phyloP scores from a whole-genome alignment of 495 filamentous ascomycete genomes.

The Lepidopterella palustris region DNA sequence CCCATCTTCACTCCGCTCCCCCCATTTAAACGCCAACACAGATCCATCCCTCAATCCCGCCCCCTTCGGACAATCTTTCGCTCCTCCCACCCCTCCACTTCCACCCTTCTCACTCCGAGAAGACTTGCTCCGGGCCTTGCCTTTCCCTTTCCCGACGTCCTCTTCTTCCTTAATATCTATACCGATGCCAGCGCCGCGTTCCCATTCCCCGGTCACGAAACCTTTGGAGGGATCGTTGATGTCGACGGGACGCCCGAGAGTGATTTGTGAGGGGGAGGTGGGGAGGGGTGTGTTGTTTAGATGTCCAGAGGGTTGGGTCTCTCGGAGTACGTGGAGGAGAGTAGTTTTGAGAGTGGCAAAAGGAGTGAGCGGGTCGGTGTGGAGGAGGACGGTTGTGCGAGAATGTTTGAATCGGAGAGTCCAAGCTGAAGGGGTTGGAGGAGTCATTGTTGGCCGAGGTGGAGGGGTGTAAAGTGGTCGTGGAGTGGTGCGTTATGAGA shows the following conservation, averaged over 20 bases:
- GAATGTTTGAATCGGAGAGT: slow-evolving; percentile 75
- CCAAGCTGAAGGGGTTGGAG: slow-evolving; percentile 41
- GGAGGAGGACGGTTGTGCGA: slow-evolving; percentile 69
- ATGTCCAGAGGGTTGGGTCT: slow-evolving; percentile 22
- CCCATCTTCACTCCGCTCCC: slow-evolving; percentile 24
- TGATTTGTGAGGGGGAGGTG: slow-evolving; percentile 42
- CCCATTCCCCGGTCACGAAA: slow-evolving; percentile 45
- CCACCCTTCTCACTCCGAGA: slow-evolving; percentile 22
- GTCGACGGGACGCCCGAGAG: slow-evolving; percentile 51
- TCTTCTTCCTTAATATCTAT: slow-evolving; percentile 26
- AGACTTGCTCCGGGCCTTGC: slow-evolving; percentile 30
- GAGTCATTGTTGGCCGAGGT: slow-evolving; percentile 22
- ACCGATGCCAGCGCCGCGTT: slow-evolving; percentile 17
- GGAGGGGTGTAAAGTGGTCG: background rate
- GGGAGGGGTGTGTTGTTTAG: slow-evolving; percentile 39
- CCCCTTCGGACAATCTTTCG: slow-evolving; percentile 43
- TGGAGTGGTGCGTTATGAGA: slow-evolving; percentile 1
- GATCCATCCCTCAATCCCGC: slow-evolving; percentile 51
- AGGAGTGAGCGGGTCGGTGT: slow-evolving; percentile 53
- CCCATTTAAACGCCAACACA: slow-evolving; percentile 66
- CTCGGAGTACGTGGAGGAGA: slow-evolving; percentile 51
- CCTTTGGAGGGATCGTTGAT: slow-evolving; percentile 50
- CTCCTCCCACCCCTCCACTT: slow-evolving; percentile 27
- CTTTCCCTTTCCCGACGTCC: slow-evolving; percentile 9
- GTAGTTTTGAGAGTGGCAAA: slow-evolving; percentile 57